Percentiles rank a stretch among this genome's conserved stretches.
phyloP scores from a whole-genome alignment of 2,329 filamentous ascomycete species.

The Mollisiaceae sp. region DNA sequence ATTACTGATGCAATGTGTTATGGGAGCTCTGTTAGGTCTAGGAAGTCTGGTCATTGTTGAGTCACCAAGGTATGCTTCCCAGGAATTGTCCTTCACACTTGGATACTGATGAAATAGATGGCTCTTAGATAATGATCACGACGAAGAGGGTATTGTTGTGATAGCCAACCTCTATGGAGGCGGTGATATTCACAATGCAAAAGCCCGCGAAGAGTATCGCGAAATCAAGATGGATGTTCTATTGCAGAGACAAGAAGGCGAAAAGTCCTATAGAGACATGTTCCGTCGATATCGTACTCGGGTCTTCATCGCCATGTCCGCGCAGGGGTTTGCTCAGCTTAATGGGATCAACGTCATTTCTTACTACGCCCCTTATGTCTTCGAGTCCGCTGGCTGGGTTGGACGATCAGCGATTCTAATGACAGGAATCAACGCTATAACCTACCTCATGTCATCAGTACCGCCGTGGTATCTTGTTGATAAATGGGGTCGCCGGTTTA shows the following conservation, averaged over 20 bases:
- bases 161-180: constrained; percentile 97
- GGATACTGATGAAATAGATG: constrained; percentile 64
- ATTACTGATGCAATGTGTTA: constrained; percentile 88
- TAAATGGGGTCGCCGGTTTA: constrained; percentile 84
- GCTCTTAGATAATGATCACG: constrained; percentile 96
- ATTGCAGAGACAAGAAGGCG: constrained; percentile 90
- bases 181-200: constrained; percentile 91
- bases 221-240: constrained; percentile 99
- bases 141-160: constrained; percentile 97
- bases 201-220: constrained; percentile 93
- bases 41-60: constrained; percentile 95
- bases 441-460: constrained; percentile 89
- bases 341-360: constrained; percentile 99
- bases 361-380: constrained; percentile 96
- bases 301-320: constrained; percentile 98
- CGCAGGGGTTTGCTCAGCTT: constrained; percentile 91
- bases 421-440: constrained; percentile 94
- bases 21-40: constrained; percentile 83
- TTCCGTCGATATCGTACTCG: constrained; percentile 90
- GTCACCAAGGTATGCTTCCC: constrained; percentile 73
- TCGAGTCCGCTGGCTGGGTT: constrained; percentile 94
- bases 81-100: constrained; percentile 6
- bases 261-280: constrained; percentile 91
- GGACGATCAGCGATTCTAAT: constrained; percentile 92
- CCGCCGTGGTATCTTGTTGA: constrained; percentile 98